These are phyloP conservation scores for Zoysia matrella DNA, from an alignment of 202 grass and related monocot genomes.

Conservation along the genomic window DNA sequence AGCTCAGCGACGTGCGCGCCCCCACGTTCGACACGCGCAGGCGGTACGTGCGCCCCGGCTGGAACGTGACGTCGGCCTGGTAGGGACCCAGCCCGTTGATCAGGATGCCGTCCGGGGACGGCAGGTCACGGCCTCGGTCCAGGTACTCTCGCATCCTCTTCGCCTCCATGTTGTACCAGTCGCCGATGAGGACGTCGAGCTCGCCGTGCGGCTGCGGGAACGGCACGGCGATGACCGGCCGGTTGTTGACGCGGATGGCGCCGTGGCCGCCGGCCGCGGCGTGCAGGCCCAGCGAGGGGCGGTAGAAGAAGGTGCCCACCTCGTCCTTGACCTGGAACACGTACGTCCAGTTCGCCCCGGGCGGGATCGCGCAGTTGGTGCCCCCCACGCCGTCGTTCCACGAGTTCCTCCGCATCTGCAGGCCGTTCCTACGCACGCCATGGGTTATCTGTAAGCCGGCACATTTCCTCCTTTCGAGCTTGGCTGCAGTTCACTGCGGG, in stretches of 20 bases:
- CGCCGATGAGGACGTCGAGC: constrained; percentile 58
- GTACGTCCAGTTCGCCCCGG: constrained; percentile 71
- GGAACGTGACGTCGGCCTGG: constrained; percentile 39
- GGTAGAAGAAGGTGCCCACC: constrained; percentile 80
- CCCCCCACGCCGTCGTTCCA: constrained; percentile 75
- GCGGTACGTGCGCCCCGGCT: constrained; percentile 51
- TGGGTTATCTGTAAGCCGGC: too few species aligned
- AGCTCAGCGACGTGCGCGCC: constrained; percentile 55
- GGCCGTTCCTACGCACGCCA: constrained; percentile 46
- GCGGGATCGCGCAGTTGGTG: constrained; percentile 63
- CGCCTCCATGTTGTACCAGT: constrained; percentile 59
- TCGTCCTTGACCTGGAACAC: constrained; percentile 84
- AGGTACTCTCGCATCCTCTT: constrained; percentile 43
- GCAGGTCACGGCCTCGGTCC: constrained; percentile 41
- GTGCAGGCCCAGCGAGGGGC: constrained; percentile 62
- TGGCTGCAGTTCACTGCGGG: background rate
- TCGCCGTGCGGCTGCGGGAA: constrained; percentile 53
- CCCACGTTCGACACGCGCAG: constrained; percentile 66
- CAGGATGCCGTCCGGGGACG: constrained; percentile 49
- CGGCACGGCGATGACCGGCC: constrained; percentile 60
- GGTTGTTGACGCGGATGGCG: constrained; percentile 67
- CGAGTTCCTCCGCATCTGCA: constrained; percentile 66
- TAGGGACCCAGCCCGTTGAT: constrained; percentile 50
- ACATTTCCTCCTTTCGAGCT: too few species aligned
- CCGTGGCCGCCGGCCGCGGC: constrained; percentile 62